Base-by-base conservation (phyloP, 352 stramenopile genomes). In the Blastocystis sp. region DNA sequence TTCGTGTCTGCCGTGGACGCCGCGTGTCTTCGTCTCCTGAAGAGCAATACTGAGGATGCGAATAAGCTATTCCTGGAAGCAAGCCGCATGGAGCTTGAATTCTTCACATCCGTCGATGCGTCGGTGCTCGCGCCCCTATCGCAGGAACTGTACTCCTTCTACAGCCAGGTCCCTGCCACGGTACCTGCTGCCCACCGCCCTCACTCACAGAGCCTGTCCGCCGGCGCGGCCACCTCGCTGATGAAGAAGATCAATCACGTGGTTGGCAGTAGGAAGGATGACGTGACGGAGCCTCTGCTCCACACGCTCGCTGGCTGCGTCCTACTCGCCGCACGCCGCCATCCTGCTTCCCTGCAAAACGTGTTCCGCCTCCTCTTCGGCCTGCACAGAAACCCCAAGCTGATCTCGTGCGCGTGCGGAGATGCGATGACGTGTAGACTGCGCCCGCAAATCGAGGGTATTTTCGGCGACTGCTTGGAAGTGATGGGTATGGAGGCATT, bases 1-100 rank as follows among this genome's bases (percentile, higher is more conserved):
- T 84, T 57, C 61, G 74, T 84, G 2, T 24, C 21, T 17, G 69
- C 52, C 3, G 34, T 84, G 7, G 19, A 54, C 28, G 69, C 34
- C 0, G 24, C 10, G 48, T 57, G 48, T 1, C 14, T 14, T 7
- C 48, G 48, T 14, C 6, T 57, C 6, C 48, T 57, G 48, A 57
- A 57, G 48, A 57, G 48, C 48, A 7, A 14, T 0, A 7, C 6
- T 0, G 6, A 7, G 48, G 48, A 57, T 14, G 48, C 48, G 48
- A 14, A 57, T 7, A 57, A 57, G 48, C 48, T 17, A 14, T 14
- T 57, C 6, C 6, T 57, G 48, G 48, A 57, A 14, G 48, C 48
- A 14, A 57, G 6, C 6, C 48, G 48, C 48, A 57, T 57, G 6
- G 48, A 7, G 6, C 48, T 57, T 7, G 48, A 14, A 7, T 57